Percentiles rank a stretch among this genome's conserved stretches.
Conservation (phyloP, 2,329 filamentous ascomycete genomes). For the Pseudocercospora cruenta region DNA sequence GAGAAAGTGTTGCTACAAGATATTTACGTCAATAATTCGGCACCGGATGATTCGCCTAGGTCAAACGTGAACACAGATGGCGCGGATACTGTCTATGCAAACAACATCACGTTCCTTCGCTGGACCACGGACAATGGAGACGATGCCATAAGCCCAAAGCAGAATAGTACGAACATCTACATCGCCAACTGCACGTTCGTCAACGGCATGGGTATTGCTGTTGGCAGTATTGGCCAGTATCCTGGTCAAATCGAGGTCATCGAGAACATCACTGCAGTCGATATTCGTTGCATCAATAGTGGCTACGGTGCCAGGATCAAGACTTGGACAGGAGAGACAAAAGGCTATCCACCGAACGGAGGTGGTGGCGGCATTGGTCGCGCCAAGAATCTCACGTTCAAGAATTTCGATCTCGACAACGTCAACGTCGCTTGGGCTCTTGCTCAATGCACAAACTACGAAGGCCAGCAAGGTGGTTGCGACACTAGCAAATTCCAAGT, state of each 20-base stretch:
- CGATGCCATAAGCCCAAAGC: constrained; percentile 59
- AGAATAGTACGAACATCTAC: constrained; percentile 59
- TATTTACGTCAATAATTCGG: constrained; percentile 58
- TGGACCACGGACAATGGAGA: constrained; percentile 59
- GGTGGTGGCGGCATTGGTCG: constrained; percentile 59
- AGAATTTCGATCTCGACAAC: constrained; percentile 37
- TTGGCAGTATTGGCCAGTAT: constrained; percentile 63
- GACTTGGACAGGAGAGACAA: constrained; percentile 59
- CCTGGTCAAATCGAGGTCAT: constrained; percentile 54
- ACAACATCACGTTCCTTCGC: constrained; percentile 56
- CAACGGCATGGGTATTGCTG: constrained; percentile 56
- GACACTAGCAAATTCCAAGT: constrained; percentile 42
- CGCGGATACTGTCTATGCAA: constrained; percentile 58
- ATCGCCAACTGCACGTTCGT: constrained; percentile 56
- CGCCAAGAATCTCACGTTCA: constrained; percentile 43
- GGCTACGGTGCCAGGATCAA: constrained; percentile 47
- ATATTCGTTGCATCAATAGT: constrained; percentile 42
- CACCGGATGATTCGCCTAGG: constrained; percentile 2
- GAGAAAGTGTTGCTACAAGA: constrained; percentile 53
- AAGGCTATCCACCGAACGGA: constrained; percentile 59
- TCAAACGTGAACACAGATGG: constrained; percentile 50
- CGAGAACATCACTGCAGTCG: constrained; percentile 53
- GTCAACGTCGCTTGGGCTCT: constrained; percentile 33
- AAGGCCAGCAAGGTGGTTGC: constrained; percentile 29
- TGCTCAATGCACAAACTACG: constrained; percentile 36